Conservation (phyloP, 257 asterid species). For the Fraxinus excelsior region DNA sequence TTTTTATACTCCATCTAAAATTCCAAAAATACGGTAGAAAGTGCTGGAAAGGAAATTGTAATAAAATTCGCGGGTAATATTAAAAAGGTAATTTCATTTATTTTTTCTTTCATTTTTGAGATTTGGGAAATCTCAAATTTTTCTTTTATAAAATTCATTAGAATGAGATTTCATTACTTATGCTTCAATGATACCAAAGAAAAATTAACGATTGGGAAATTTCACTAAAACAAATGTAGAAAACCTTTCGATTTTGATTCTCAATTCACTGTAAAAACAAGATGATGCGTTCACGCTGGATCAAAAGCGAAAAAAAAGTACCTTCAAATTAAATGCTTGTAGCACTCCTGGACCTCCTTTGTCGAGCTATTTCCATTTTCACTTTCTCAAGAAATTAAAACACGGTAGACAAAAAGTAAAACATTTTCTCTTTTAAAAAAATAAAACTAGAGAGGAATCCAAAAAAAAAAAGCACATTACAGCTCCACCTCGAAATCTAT, state of each 20-base stretch:
- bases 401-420: neutral
- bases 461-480: neutral
- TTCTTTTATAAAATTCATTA: too few species aligned
- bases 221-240: neutral
- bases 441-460: neutral
- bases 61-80: constrained; percentile 4
- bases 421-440: neutral
- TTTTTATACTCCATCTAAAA: neutral
- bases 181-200: neutral
- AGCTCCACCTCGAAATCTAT: neutral
- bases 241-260: neutral
- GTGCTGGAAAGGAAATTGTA: constrained; percentile 14
- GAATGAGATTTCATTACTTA: neutral
- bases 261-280: neutral
- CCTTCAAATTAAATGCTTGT: constrained; percentile 44
- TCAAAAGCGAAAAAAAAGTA: neutral
- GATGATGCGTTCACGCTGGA: neutral
- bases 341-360: constrained; percentile 42
- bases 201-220: constrained; percentile 8
- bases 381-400: constrained; percentile 13
- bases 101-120: neutral
- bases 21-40: constrained; percentile 1
- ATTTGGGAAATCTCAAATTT: neutral
- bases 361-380: constrained; percentile 52
- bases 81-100: neutral